phyloP scores from a whole-genome alignment of 164 flowering plant genomes.

The Vitis rotundifolia region DNA sequence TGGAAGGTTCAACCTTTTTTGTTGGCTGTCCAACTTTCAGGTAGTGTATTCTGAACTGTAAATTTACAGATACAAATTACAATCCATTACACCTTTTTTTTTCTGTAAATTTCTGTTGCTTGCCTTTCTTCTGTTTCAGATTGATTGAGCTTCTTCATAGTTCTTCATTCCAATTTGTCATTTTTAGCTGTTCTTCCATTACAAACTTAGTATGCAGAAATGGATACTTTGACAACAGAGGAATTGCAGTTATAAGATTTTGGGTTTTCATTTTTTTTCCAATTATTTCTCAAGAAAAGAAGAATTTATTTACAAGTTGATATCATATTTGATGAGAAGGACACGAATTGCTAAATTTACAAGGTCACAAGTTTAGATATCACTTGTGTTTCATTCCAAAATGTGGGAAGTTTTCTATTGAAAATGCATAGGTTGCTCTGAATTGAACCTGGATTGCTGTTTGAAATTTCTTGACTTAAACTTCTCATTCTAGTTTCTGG shows the following conservation, averaged over 20 bases:
- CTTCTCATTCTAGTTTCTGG: background rate
- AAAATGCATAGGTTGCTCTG: background rate
- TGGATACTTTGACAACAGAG: background rate
- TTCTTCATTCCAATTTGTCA: background rate
- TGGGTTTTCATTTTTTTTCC: background rate
- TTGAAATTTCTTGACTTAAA: background rate
- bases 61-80: slow-evolving; percentile 4
- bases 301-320: too few species aligned
- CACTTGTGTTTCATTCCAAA: background rate
- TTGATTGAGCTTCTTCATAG: background rate
- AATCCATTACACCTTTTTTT: too few species aligned
- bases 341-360: too few species aligned
- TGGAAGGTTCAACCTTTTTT: slow-evolving; percentile 21
- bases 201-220: background rate
- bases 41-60: slow-evolving; percentile 12
- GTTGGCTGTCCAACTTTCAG: slow-evolving; percentile 21
- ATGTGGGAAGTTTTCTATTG: background rate
- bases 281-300: background rate
- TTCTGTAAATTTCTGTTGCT: background rate
- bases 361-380: too few species aligned
- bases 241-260: background rate
- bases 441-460: background rate
- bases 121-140: background rate
- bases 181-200: background rate
- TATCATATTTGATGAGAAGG: too few species aligned